Conservation (phyloP, 148 eudicot species). For the Mesembryanthemum crystallinum region DNA sequence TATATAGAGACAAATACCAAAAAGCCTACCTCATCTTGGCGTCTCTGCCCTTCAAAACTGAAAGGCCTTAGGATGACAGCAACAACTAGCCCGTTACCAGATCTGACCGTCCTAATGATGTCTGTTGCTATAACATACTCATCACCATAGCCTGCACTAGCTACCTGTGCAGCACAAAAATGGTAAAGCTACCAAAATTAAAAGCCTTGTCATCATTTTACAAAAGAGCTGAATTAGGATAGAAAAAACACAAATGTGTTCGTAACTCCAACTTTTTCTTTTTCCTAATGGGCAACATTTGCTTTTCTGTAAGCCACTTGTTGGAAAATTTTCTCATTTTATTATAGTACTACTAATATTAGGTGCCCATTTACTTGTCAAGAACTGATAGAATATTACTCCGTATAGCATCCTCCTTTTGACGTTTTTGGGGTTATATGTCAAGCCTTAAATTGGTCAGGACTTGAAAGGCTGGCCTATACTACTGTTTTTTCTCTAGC, state of each 20-base stretch:
- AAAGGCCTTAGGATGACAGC: conserved; percentile 81
- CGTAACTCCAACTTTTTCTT: background rate
- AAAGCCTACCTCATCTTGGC: conserved; percentile 72
- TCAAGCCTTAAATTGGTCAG: no score
- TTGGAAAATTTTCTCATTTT: background rate
- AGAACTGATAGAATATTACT: background rate
- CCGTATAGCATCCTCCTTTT: background rate
- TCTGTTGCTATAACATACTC: conserved; percentile 55
- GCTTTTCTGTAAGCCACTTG: background rate
- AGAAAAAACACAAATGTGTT: background rate
- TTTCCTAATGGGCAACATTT: background rate
- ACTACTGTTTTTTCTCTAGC: no score
- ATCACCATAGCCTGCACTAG: conserved; percentile 82
- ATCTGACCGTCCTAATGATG: conserved; percentile 49
- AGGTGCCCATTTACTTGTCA: background rate
- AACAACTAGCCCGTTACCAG: conserved; percentile 53
- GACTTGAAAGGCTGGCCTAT: no score
- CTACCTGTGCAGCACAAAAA: conserved; percentile 54
- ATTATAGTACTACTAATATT: background rate
- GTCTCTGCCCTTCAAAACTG: conserved; percentile 90
- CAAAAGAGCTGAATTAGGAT: background rate
- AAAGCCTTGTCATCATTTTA: background rate
- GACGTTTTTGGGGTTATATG: background rate
- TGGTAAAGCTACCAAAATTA: background rate
- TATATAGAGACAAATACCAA: background rate